Base-by-base conservation (phyloP, 1,139 yeast genomes). In the Eremothecium cymbalariae region DNA sequence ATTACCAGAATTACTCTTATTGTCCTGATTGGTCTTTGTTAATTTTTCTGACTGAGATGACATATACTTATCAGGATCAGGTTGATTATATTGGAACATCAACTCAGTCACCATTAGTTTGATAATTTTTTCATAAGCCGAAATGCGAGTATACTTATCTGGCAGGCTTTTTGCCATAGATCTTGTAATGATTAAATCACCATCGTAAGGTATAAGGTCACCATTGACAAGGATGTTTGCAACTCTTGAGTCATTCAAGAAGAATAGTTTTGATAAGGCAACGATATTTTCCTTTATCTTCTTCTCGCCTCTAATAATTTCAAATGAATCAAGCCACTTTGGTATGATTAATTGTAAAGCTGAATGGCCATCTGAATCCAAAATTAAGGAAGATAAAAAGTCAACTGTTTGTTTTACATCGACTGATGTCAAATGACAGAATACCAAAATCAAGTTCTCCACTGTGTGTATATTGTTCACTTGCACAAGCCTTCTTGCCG, bases 281-380 rank as follows among this genome's bases (percentile, higher is more conserved):
- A 72, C 55, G 4, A 84, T 71, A 51, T 83, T 83, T 39, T 74
- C 75, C 43, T 72, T 68, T 37, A 88, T 84, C 41, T 74, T 76
- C 25, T 77, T 82, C 41, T 72, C 77, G 0, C 96, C 96, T 40
- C 93, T 65, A 29, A 88, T 70, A 1, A 80, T 75, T 48, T 83
- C 93, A 58, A 83, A 88, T 2, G 86, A 72, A 23, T 74, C 74
- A 34, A 88, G 70, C 96, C 97, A 88, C 36, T 81, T 77, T 4
- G 79, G 78, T 32, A 83, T 53, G 2, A 79, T 72, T 3, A 64
- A 55, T 6, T 57, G 55, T 11, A 79, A 54, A 1, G 76, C 77
- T 29, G 60, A 46, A 5, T 48, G 41, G 3, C 37, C 41, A 0
- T 34, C 40, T 12, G 48, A 44, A 8, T 51, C 53, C 3, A 71